Evolutionary conservation across 2,329 filamentous ascomycete species (phyloP).

Genomic region (Sporothrix schenckii): DNA sequence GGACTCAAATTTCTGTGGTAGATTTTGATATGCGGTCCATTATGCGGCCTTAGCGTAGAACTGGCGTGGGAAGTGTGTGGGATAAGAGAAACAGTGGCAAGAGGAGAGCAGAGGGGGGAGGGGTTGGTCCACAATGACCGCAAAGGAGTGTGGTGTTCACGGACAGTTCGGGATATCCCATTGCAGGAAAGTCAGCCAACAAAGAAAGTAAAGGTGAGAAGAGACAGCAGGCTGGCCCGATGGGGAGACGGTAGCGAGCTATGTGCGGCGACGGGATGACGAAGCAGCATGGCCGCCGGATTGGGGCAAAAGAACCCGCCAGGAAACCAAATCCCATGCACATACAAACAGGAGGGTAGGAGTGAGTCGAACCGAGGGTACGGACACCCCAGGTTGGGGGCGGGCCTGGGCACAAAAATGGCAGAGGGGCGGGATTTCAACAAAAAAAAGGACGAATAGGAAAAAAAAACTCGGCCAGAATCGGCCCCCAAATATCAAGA

Average conservation of each 20-base stretch:
- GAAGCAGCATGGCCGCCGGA: neutral
- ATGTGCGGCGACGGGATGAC: no score
- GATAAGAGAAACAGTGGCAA: neutral
- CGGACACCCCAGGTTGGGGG: neutral
- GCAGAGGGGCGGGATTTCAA: neutral
- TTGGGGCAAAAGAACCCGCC: neutral
- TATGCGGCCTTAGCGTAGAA: constrained; percentile 4
- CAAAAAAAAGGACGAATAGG: neutral
- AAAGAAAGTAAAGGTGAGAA: neutral
- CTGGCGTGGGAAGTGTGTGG: neutral
- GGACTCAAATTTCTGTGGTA: neutral
- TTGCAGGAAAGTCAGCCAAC: neutral
- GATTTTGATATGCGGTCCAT: neutral
- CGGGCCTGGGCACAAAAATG: constrained; percentile 4
- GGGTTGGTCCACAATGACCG: constrained; percentile 2
- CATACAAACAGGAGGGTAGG: neutral
- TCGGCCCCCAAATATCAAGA: neutral
- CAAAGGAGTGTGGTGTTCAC: neutral
- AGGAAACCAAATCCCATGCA: neutral
- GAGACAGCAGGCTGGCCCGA: neutral
- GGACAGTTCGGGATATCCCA: constrained; percentile 14
- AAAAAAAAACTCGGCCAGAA: neutral
- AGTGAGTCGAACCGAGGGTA: neutral
- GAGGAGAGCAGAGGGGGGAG: neutral
- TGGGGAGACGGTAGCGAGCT: constrained; percentile 17